These are phyloP conservation scores for Aspergillus sp. DNA, from an alignment of 2,329 filamentous ascomycete species.

Conservation along the genomic window DNA sequence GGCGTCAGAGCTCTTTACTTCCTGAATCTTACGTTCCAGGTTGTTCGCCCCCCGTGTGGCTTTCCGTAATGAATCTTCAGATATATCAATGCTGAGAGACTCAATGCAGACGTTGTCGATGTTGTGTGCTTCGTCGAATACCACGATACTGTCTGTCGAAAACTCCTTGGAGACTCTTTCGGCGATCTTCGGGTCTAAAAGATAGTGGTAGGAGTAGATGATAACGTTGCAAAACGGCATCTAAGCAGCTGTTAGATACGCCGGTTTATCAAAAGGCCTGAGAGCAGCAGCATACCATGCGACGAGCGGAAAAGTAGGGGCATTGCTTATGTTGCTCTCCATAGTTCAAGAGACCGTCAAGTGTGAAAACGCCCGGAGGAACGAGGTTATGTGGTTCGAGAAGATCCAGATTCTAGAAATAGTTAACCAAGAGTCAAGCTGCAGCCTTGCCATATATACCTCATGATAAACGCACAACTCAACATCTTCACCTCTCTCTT, in stretches of 20 bases:
- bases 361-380: slow-evolving; percentile 92
- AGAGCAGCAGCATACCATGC: slow-evolving; percentile 69
- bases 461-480: slow-evolving; percentile 96
- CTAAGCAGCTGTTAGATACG: slow-evolving; percentile 49
- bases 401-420: slow-evolving; percentile 78
- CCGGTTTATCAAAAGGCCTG: not conserved
- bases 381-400: slow-evolving; percentile 94
- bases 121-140: slow-evolving; percentile 98
- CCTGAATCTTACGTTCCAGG: slow-evolving; percentile 84
- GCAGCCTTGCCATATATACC: slow-evolving; percentile 51
- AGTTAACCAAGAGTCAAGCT: slow-evolving; percentile 25
- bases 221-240: slow-evolving; percentile 99
- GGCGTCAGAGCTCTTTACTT: slow-evolving; percentile 95
- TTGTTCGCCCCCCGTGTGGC: slow-evolving; percentile 90
- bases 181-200: slow-evolving; percentile 96
- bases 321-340: slow-evolving; percentile 97
- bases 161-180: slow-evolving; percentile 93
- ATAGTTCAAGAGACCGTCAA: slow-evolving; percentile 85
- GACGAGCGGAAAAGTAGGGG: slow-evolving; percentile 91
- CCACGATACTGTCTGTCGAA: slow-evolving; percentile 97
- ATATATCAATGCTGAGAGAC: slow-evolving; percentile 93
- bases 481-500: slow-evolving; percentile 90
- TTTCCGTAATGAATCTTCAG: slow-evolving; percentile 89
- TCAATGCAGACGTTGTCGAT: slow-evolving; percentile 99
- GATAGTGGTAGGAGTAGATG: slow-evolving; percentile 98